Evolutionary conservation across 2,329 filamentous ascomycete species (phyloP), one percentile per base, ranked within the genome.

Genomic region (Mycosphaerelloides madeirae): DNA sequence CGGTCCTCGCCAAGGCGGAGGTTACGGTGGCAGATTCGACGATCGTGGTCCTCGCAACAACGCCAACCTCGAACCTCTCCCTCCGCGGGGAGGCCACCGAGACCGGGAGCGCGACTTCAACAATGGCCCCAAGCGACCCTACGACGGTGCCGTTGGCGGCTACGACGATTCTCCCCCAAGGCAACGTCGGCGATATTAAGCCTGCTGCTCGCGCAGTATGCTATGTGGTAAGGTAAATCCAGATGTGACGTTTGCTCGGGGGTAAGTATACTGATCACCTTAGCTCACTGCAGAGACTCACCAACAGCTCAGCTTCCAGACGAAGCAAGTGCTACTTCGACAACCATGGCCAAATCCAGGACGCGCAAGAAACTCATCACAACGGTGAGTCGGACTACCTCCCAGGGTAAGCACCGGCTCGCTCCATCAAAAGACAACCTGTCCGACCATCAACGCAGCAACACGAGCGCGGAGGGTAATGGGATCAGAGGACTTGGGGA

Each of bases 41-140:
- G 59, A 59, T 34, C 70, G 73, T 54, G 68, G 76, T 48, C 74
- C 77, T 46, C 84, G 80, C 44, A 9, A 9, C 22, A 86, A 86
- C 54, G 86, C 86, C 71, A 93, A 94, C 69, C 84, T 85, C 68
- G 88, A 94, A 65, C 87, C 87, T 50, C 80, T 93, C 64, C 83
- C 85, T 61, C 80, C 81, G 41, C 70, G 81, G 59, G 70, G 73
- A 52, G 69, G 77, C n/a, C 59, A 65, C 53, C 57, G 70, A 38
- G 72, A 75, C 49, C 65, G 69, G 15, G 67, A 50, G 58, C 65
- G 55, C 51, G 67, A 65, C 38, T 68, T 71, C 53, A 70, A 75
- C 38, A 74, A 79, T 54, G 77, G 75, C 46, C 65, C 76, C 35
- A 76, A 78, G 66, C 66, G 76, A 60, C 67, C 65, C 41, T 88